Conservation (phyloP, 371 early-diverging fungal genomes). For the Mortierella sp. region DNA sequence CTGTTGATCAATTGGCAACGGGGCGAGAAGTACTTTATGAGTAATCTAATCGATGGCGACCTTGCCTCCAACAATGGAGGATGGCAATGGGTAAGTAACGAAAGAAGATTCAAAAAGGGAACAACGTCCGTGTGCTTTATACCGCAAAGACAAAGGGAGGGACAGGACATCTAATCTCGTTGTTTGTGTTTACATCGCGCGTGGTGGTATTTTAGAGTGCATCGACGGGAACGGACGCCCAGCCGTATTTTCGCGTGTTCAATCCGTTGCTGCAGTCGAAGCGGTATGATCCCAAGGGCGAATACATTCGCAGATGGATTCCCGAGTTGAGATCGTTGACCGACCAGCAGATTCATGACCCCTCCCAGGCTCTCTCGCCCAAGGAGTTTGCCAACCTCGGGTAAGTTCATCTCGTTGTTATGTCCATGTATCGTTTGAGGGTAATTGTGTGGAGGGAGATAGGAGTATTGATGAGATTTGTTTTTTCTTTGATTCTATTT, state of each 20-base stretch:
- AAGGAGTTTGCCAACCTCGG: slow-evolving; percentile 57
- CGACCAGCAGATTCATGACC: slow-evolving; percentile 59
- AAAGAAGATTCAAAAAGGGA: background rate
- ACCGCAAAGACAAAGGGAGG: background rate
- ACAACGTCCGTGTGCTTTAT: background rate
- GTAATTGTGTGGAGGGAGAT: background rate
- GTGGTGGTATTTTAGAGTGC: slow-evolving; percentile 56
- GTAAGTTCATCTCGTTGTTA: slow-evolving; percentile 30
- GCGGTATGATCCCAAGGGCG: slow-evolving; percentile 70
- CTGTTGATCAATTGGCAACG: slow-evolving; percentile 74
- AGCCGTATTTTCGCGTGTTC: slow-evolving; percentile 81
- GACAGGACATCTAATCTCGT: slow-evolving; percentile 9
- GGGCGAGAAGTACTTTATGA: slow-evolving; percentile 75
- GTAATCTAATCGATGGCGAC: slow-evolving; percentile 76
- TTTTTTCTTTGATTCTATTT: background rate
- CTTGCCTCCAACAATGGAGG: slow-evolving; percentile 80
- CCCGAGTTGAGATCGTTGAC: slow-evolving; percentile 59
- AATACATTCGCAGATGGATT: slow-evolving; percentile 62
- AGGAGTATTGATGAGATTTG: background rate
- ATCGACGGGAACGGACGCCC: slow-evolving; percentile 75
- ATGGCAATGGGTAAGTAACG: slow-evolving; percentile 75
- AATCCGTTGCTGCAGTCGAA: slow-evolving; percentile 64
- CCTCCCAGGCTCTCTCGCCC: slow-evolving; percentile 35
- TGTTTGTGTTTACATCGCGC: background rate
- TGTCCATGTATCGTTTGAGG: background rate